Base-by-base conservation (phyloP, 2,329 filamentous ascomycete species). In the Colletotrichum musae region DNA sequence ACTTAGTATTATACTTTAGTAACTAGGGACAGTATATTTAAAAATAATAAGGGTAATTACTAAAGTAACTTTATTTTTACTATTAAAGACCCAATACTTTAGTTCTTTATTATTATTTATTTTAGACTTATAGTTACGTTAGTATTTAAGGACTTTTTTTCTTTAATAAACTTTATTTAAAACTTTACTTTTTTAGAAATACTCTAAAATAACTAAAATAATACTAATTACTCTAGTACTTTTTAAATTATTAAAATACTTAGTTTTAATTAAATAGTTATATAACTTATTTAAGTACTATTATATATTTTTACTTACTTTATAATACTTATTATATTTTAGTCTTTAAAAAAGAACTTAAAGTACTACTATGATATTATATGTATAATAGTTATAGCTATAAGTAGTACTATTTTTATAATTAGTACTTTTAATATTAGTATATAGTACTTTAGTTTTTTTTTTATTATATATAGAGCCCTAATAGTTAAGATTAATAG, bases 101-200 rank as follows among this genome's bases (percentile, higher is more conserved):
- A 79, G 73, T 70, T 78, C 16, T 82, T 83, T 58, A 77, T 76
- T 0, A 63, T 72, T 1, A 80, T 83, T 50, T 81, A 83, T 54
- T 83, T 83, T 6, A 77, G 76, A 15, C 81, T 85, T 32, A 82
- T 86, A 16, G 77, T 84, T 1, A 82, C 79, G 0, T 74, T 74
- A 66, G 79, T 80, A 0, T 81, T 80, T 73, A 82, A 82, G 62
- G 81, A 81, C 60, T 84, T 84, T 74, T 81, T 82, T 61, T 82
- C 83, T 4, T 83, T 81, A 51, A 74, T 77, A 7, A 12, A 12
- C 58, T 74, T 58, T 3, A 3, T n/a, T n/a, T n/a, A n/a, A n/a
- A 10, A 1, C 0, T 39, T 3, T 26, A 47, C n/a, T 39, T n/a
- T n/a, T n/a, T n/a, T n/a, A n/a, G n/a, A n/a, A n/a, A n/a, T n/a